Base-by-base conservation (phyloP, 2,329 filamentous ascomycete species). In the Colletotrichum spinosum region DNA sequence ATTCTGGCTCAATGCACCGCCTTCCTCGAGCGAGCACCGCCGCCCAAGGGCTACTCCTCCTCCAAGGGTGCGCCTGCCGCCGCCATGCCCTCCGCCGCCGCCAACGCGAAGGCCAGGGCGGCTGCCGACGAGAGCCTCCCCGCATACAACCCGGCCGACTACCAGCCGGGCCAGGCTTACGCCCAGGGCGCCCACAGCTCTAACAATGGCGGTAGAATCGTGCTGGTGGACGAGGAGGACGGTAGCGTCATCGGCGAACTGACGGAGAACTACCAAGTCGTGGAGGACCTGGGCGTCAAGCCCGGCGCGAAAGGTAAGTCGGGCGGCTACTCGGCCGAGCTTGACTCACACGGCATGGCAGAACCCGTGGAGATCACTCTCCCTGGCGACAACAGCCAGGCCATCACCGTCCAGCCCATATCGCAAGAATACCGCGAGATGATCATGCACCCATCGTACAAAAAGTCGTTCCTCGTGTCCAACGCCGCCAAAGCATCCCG, bases 281-380 rank as follows among this genome's bases (percentile, higher is more conserved):
- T 95, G 13, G 94, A 97, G 73, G 88, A 94, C 69, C 83, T 87
- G 35, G 85, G 84, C 55, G 84, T 99, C 68, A 88, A 91, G 75
- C 89, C 91, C 13, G 96, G 96, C n/a, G 95, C 92, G 6, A 98
- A 99, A 85, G 92, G 94, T 97, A 99, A 85, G 92, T 94, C 97
- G 82, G 75, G 84, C 73, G 8, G 49, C 33, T n/a, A 49, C 52
- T 52, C 52, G 52, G 62, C 62, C 58, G 62, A 65, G 58, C 62
- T 65, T 65, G 58, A 63, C 62, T 65, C 62, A 65, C 62, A 65
- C 49, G 58, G 58, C 64, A 50, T 57, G 44, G 37, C 51, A 91
- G 92, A 94, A 69, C 92, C 92, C 3, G 92, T 96, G 53, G 91
- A 94, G 74, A 91, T 96, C 69, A 84, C 90, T 2, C 86, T 96